These are phyloP conservation scores for Fistulinella prunicolor DNA, from an alignment of 768 basidiomycete species.

Conservation along the genomic window DNA sequence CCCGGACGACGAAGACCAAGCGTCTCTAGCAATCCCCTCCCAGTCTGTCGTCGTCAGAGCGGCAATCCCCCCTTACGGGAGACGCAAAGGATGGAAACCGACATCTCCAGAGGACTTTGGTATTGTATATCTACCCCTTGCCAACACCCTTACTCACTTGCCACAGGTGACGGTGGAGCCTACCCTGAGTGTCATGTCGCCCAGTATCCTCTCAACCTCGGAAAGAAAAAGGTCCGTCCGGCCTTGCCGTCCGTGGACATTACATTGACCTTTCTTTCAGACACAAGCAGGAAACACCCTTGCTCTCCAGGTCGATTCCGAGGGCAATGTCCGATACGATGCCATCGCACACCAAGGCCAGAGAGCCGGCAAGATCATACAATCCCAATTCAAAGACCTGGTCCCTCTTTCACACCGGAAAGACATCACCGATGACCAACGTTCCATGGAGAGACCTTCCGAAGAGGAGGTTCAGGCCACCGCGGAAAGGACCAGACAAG, in stretches of 20 bases:
- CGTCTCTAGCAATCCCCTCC: constrained; percentile 29
- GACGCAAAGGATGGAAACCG: constrained; percentile 84
- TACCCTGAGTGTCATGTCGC: constrained; percentile 96
- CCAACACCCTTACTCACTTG: not conserved
- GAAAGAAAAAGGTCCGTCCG: constrained; percentile 80
- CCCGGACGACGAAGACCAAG: constrained; percentile 63
- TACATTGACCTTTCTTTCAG: constrained; percentile 37
- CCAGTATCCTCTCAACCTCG: constrained; percentile 95
- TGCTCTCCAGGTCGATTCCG: constrained; percentile 93
- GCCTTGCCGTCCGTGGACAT: not conserved
- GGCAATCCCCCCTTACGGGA: constrained; percentile 79
- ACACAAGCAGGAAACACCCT: constrained; percentile 91
- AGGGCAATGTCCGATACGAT: constrained; percentile 96
- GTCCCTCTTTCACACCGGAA: constrained; percentile 88
- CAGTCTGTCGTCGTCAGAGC: constrained; percentile 47
- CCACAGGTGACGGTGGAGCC: constrained; percentile 75
- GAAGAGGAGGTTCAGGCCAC: constrained; percentile 92
- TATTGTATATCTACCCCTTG: constrained; percentile 34
- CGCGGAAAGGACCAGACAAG: constrained; percentile 84
- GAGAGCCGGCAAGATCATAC: constrained; percentile 78
- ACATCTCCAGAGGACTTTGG: constrained; percentile 80
- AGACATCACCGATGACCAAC: constrained; percentile 74
- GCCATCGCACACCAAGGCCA: constrained; percentile 96
- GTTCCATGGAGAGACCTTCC: constrained; percentile 86
- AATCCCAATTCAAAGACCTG: constrained; percentile 97